phyloP scores from a whole-genome alignment of 1,139 yeast genomes.

The Lodderomyces margitis region DNA sequence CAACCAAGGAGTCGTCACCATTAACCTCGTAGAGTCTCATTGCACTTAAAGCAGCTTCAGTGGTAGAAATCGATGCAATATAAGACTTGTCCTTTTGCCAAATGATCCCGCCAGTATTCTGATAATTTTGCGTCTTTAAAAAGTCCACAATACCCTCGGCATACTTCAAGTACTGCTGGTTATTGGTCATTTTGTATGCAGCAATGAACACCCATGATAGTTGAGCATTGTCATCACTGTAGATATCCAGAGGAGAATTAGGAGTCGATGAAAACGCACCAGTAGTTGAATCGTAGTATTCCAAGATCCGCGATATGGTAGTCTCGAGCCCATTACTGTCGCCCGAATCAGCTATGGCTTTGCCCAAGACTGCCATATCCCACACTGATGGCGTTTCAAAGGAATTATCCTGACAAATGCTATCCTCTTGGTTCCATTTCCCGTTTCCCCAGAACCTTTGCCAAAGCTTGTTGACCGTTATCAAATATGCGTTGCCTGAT shows the following conservation, averaged over 20 bases:
- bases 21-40: conserved; percentile 22
- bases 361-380: conserved; percentile 29
- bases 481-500: conserved; percentile 7
- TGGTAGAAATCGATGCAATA: conserved; percentile 35
- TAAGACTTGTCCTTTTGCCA: conserved; percentile 30
- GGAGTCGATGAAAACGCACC: conserved; percentile 36
- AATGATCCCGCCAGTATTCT: conserved; percentile 28
- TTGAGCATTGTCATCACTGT: conserved; percentile 38
- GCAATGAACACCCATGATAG: conserved; percentile 31
- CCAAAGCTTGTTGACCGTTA: conserved; percentile 20
- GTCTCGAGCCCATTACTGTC: conserved; percentile 14
- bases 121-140: conserved; percentile 18
- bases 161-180: conserved; percentile 14
- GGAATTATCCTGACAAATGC: background rate
- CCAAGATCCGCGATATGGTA: conserved; percentile 17
- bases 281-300: conserved; percentile 19
- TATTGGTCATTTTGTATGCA: conserved; percentile 21
- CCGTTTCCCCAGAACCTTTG: conserved; percentile 22
- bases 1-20: conserved; percentile 18
- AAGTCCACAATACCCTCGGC: conserved; percentile 18
- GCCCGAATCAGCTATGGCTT: conserved; percentile 19
- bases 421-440: conserved; percentile 21
- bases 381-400: conserved; percentile 14
- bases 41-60: conserved; percentile 37
- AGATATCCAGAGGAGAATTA: conserved; percentile 28